phyloP scores from a whole-genome alignment of 2,329 filamentous ascomycete species.

The Cladosporium halotolerans region DNA sequence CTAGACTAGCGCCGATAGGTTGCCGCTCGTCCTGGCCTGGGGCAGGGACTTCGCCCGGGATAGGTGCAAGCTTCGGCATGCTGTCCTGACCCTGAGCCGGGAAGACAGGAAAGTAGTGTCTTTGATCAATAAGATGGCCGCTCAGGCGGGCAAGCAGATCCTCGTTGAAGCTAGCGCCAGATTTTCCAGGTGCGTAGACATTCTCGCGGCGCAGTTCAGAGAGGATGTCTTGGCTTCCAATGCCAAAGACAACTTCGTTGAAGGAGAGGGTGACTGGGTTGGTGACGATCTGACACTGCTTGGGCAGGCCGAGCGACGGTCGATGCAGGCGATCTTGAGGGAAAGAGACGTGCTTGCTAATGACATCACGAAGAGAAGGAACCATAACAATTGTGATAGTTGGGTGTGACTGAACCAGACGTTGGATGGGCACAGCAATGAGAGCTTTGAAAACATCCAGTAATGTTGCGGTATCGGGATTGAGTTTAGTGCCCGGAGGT shows the following conservation, averaged over 20 bases:
- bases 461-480: conserved; percentile 70
- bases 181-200: conserved; percentile 74
- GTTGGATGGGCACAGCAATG: conserved; percentile 66
- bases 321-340: conserved; percentile 65
- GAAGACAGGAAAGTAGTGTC: conserved; percentile 85
- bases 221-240: conserved; percentile 78
- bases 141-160: conserved; percentile 66
- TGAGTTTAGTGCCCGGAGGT: conserved; percentile 33
- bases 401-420: conserved; percentile 64
- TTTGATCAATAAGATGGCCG: conserved; percentile 76
- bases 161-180: conserved; percentile 56
- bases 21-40: conserved; percentile 40
- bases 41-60: conserved; percentile 38
- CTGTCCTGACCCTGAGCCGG: conserved; percentile 66
- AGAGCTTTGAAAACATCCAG: conserved; percentile 75
- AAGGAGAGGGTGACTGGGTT: conserved; percentile 86
- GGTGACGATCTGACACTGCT: conserved; percentile 68
- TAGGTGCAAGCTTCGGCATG: conserved; percentile 49
- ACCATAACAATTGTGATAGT: conserved; percentile 73
- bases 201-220: conserved; percentile 55
- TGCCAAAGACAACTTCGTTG: conserved; percentile 77
- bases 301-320: conserved; percentile 72
- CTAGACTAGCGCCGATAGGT: conserved; percentile 70
- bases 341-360: conserved; percentile 81
- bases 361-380: conserved; percentile 75